phyloP scores from a whole-genome alignment of 108 stramenopile genomes.

The Nannochloropsis gaditana region DNA sequence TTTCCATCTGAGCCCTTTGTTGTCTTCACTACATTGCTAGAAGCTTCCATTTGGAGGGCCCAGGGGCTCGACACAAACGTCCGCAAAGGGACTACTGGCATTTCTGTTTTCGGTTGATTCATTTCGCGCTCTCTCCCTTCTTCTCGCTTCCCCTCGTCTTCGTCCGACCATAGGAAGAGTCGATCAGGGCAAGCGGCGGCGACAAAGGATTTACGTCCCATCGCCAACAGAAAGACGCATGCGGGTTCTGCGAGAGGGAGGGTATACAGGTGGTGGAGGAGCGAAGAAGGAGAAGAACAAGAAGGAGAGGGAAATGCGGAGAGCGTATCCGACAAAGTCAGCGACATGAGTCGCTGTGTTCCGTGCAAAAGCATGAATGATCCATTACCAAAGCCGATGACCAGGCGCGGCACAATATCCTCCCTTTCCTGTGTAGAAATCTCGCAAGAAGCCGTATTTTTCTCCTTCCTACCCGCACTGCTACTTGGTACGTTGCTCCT shows the following conservation, averaged over 20 bases:
- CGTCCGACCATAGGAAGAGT: neutral
- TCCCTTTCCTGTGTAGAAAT: neutral
- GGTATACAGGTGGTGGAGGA: neutral
- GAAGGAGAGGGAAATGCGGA: neutral
- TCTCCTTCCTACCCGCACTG: too few relatives aligned
- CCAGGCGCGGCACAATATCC: neutral
- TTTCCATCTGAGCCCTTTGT: neutral
- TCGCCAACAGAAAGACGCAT: neutral
- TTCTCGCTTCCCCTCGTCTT: neutral
- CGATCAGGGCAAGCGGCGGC: conserved; percentile 16
- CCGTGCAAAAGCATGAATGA: neutral
- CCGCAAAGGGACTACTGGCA: neutral
- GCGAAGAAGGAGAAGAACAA: neutral
- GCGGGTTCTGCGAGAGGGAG: neutral
- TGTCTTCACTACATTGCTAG: neutral
- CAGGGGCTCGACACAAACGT: too few relatives aligned
- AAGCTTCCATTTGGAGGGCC: too few relatives aligned
- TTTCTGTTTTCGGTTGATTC: neutral
- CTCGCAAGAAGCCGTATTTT: too few relatives aligned
- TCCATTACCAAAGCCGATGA: conserved; percentile 8
- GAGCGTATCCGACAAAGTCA: neutral
- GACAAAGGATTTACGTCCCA: neutral
- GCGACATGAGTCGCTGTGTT: neutral
- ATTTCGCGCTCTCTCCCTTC: neutral
- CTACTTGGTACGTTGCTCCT: too few relatives aligned